These are phyloP conservation scores for Bacidia rubella DNA, from an alignment of 495 filamentous ascomycete genomes.

Conservation along the genomic window DNA sequence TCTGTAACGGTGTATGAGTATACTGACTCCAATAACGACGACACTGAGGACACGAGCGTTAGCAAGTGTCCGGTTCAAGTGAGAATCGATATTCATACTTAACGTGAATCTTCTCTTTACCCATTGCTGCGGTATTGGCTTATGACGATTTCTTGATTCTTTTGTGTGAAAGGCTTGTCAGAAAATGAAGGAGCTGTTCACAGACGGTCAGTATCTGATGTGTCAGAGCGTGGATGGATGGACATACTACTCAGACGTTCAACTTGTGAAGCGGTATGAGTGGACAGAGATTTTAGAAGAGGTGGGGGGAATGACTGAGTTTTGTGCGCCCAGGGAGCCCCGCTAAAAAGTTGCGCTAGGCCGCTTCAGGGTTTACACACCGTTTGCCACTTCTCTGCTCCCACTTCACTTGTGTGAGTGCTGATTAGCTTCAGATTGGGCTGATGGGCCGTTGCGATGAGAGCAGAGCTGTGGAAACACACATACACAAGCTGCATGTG, in stretches of 20 bases:
- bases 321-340: constrained; percentile 11
- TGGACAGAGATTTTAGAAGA: constrained; percentile 11
- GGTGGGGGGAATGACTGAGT: constrained; percentile 1
- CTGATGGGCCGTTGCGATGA: too few species aligned
- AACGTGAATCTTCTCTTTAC: constrained; percentile 83
- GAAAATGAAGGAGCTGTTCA: constrained; percentile 1
- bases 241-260: constrained; percentile 11
- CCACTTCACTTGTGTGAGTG: too few species aligned
- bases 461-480: too few species aligned
- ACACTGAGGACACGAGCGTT: too few species aligned
- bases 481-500: too few species aligned
- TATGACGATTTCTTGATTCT: background rate
- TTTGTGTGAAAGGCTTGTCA: constrained; percentile 2
- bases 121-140: constrained; percentile 36
- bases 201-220: background rate
- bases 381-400: background rate
- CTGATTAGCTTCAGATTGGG: too few species aligned
- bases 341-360: constrained; percentile 8
- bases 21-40: constrained; percentile 67
- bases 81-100: too few species aligned
- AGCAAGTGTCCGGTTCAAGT: too few species aligned
- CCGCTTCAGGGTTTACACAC: background rate
- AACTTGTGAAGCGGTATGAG: constrained; percentile 15
- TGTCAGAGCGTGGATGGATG: background rate
- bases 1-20: background rate